Evolutionary conservation across 768 basidiomycete genomes (phyloP).

Genomic region (Boletus vinaceobasis): DNA sequence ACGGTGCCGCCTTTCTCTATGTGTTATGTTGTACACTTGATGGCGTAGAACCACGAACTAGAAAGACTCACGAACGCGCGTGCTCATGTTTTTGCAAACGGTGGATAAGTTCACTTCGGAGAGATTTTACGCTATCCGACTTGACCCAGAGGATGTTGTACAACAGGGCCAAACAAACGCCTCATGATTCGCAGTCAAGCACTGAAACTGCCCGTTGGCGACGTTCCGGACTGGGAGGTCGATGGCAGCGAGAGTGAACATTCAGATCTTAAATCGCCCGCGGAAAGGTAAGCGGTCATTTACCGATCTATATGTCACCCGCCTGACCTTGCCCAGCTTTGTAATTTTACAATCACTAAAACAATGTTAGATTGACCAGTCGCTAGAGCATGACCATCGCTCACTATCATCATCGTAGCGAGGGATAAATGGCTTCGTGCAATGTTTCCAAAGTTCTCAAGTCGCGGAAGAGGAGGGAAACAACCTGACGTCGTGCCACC

Average conservation of each 20-base stretch:
- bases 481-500: conserved; percentile 51
- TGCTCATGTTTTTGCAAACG: conserved; percentile 34
- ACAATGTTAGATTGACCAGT: conserved; percentile 49
- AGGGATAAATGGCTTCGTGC: conserved; percentile 65
- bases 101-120: conserved; percentile 1
- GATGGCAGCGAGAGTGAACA: conserved; percentile 41
- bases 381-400: conserved; percentile 11
- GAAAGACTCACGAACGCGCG: conserved; percentile 57
- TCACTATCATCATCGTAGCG: conserved; percentile 40
- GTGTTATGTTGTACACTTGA: neutral
- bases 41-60: neutral
- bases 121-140: conserved; percentile 1
- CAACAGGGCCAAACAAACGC: conserved; percentile 29
- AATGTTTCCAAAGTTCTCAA: conserved; percentile 70
- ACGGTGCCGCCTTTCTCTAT: conserved; percentile 70
- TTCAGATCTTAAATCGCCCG: conserved; percentile 41
- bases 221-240: conserved; percentile 59
- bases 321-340: conserved; percentile 39
- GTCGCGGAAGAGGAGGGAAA: conserved; percentile 58
- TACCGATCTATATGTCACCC: neutral
- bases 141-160: neutral
- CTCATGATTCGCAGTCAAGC: conserved; percentile 28
- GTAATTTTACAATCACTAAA: conserved; percentile 64
- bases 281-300: conserved; percentile 50
- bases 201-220: conserved; percentile 51